Base-by-base conservation (phyloP, 208 protist genomes). In the Acanthamoeba polyphaga region DNA sequence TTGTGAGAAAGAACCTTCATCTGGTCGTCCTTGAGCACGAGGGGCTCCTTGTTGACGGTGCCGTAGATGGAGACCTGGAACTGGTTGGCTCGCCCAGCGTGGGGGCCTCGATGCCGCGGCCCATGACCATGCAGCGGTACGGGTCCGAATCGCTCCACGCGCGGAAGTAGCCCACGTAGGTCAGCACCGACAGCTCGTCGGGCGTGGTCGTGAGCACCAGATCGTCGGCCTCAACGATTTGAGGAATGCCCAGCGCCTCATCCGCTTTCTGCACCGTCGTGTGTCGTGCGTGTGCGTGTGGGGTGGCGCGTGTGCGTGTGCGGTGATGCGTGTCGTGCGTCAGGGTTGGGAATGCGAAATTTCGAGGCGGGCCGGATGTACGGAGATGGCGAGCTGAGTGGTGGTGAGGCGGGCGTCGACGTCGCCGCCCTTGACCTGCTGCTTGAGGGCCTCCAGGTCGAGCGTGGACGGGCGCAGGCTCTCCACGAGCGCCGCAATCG, bases 91-190 rank as follows among this genome's bases (percentile, higher is more conserved):
- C 87, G 38, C 66, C 66, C 12, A 92, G 66, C 43, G n/a, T 51
- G 15, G 87, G 87, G 9, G 87, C 87, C 34, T 92, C 87, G 58
- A 92, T 92, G 38, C 87, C 87, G 49, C 87, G 53, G 9, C 87
- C 87, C 53, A 74, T 92, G 60, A 92, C 87, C 87, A 92, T 72
- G 66, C 87, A 92, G 24, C 87, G 58, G 66, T 92, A 92, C 24
- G 87, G 87, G 24, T 92, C 87, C 5, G 87, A 34, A 4, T 92
- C 87, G 62, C 64, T 60, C 87, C 87, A 92, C n/a, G 87, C 53
- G 24, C 62, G 53, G 49, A 92, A 92, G 87, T 92, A 92, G 66
- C 87, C 87, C 22, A 78, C 87, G 46, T 92, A 92, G 49, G 87
- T 92, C 29, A 92, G 58, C 34, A 92, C 87, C 4, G 64, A 78